Conservation (phyloP, 306 rosid genomes). For the Prosopis cineraria region DNA sequence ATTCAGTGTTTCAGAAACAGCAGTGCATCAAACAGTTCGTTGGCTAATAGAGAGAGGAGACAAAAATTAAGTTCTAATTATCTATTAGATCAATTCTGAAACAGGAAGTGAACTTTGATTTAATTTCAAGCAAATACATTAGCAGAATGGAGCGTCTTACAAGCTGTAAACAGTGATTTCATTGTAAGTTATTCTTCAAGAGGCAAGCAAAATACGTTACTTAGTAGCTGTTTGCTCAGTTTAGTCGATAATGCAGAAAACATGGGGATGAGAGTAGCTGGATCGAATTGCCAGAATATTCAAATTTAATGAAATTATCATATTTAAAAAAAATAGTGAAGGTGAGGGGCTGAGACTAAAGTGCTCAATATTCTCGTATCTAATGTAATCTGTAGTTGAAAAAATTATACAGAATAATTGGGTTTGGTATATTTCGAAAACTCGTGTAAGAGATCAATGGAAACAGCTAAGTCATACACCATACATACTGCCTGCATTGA, state of each 20-base stretch:
- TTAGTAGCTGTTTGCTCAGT: conserved; percentile 13
- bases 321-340: not conserved
- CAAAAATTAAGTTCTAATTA: not conserved
- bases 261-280: not conserved
- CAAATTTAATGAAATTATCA: not conserved
- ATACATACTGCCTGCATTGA: not conserved
- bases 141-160: conserved; percentile 6
- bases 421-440: not conserved
- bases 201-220: conserved; percentile 10
- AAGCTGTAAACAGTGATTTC: not conserved
- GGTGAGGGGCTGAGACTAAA: not conserved
- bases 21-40: not conserved
- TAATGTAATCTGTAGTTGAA: not conserved
- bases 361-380: conserved; percentile 2
- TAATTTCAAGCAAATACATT: not conserved
- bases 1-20: conserved; percentile 1
- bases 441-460: not conserved
- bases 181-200: not conserved
- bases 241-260: conserved; percentile 19
- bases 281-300: conserved; percentile 11
- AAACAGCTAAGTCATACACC: not conserved
- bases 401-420: conserved; percentile 4
- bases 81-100: not conserved
- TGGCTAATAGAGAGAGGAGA: not conserved
- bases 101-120: not conserved